Percentiles rank a stretch among this genome's conserved stretches.
Conservation (phyloP, 805 yeast genomes). For the Cyberlindnera euphorbiae region DNA sequence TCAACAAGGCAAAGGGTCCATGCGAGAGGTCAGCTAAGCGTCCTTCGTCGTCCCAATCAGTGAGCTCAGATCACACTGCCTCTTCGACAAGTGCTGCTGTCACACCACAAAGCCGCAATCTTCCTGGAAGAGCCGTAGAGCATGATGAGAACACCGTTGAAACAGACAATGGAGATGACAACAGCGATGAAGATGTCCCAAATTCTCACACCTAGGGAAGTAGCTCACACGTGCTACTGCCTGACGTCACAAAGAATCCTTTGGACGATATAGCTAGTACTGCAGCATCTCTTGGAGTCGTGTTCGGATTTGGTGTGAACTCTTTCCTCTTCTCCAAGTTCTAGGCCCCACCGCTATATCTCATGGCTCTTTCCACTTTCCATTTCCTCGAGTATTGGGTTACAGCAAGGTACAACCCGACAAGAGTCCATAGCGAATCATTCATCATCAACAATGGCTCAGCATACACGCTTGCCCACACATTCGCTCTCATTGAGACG, state of each 20-base stretch:
- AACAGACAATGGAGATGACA: conserved; percentile 1
- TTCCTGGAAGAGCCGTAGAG: too few relatives aligned
- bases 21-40: too few relatives aligned
- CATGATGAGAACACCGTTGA: too few relatives aligned
- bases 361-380: conserved; percentile 52
- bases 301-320: conserved; percentile 36
- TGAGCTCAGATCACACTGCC: too few relatives aligned
- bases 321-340: conserved; percentile 26
- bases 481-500: conserved; percentile 47
- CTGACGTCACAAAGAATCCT: conserved; percentile 37
- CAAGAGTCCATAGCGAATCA: conserved; percentile 64
- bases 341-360: conserved; percentile 41
- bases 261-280: conserved; percentile 40
- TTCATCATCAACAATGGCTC: conserved; percentile 61
- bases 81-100: too few relatives aligned
- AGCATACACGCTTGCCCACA: conserved; percentile 54
- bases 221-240: too few relatives aligned
- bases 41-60: too few relatives aligned
- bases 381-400: conserved; percentile 79
- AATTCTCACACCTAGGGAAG: too few relatives aligned
- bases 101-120: too few relatives aligned
- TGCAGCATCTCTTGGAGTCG: conserved; percentile 38
- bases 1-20: conserved; percentile 1
- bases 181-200: conserved; percentile 2
- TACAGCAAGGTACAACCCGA: conserved; percentile 70